Base-by-base conservation (phyloP, 805 yeast species). In the Starmerella sirachaensis region DNA sequence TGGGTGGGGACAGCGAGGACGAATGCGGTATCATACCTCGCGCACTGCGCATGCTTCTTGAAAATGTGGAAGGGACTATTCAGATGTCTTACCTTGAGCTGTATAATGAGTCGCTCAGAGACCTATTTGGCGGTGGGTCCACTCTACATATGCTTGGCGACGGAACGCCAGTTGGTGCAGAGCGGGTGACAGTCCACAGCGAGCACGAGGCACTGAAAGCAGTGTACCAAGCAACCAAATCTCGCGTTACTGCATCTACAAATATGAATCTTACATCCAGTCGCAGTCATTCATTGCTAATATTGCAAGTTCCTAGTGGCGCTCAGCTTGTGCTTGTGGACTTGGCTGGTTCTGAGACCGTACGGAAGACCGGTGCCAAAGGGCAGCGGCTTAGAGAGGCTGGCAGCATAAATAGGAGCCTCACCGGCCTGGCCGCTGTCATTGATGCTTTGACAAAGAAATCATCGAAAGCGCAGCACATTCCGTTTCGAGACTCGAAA, bases 301-400 rank as follows among this genome's bases (percentile, higher is more conserved):
- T 41, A 62, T 82, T 9, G 67, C 68, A 31, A 59, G 85, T 10
- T 61, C 27, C 21, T 14, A 22, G 17, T 21, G 29, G 14, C 11
- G 22, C 78, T 70, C 53, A 63, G 66, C 62, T 84, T 41, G 76
- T 74, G 49, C 58, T 84, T 21, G 86, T 83, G 11, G 94, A 84
- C 59, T 63, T 84, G 45, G 94, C 93, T 0, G 93, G 94, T 4
- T 76, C 86, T 17, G 94, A 85, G 56, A 79, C 74, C 54, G 72
- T 76, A 25, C 72, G 73, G 41, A 78, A 75, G 47, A 73, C 88
- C 0, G 86, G 88, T 2, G 86, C 85, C 1, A 56, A 70, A 0
- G 88, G 88, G 1, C 73, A 74, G 46, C 66, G 76, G 1, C 59
- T 80, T 5, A 84, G 82, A 53, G 94, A 84, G 48, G 83, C 93